These are phyloP conservation scores for Talaromyces stipitatus DNA, from an alignment of 495 filamentous ascomycete genomes.

Conservation along the genomic window DNA sequence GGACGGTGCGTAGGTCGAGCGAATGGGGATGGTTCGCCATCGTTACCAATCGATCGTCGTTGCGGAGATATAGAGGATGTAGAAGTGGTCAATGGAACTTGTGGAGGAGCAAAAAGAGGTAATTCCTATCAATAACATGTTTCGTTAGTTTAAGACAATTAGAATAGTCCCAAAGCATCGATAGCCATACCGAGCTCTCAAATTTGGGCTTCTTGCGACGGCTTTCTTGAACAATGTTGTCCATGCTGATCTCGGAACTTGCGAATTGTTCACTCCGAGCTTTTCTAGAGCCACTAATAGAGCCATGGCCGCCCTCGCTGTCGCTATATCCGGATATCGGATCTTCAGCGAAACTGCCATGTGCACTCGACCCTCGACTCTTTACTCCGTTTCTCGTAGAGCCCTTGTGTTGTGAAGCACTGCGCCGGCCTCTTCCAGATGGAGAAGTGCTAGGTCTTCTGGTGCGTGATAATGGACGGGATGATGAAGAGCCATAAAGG, in stretches of 20 bases:
- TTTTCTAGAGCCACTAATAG: constrained; percentile 60
- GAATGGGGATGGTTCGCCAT: constrained; percentile 58
- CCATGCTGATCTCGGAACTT: constrained; percentile 94
- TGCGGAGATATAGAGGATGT: constrained; percentile 90
- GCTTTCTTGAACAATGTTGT: constrained; percentile 96
- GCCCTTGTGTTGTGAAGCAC: constrained; percentile 68
- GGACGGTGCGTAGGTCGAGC: constrained; percentile 62
- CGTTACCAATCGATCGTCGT: constrained; percentile 58
- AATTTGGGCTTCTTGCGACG: constrained; percentile 95
- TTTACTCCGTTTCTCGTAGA: constrained; percentile 57
- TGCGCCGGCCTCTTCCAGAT: constrained; percentile 66
- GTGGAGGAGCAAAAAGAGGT: constrained; percentile 87
- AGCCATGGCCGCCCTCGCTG: constrained; percentile 68
- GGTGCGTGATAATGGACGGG: constrained; percentile 60
- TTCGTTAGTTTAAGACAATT: constrained; percentile 9
- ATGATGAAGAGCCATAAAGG: constrained; percentile 50
- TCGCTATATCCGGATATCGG: constrained; percentile 66
- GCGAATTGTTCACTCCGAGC: constrained; percentile 71
- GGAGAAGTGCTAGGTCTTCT: constrained; percentile 80
- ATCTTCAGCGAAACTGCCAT: constrained; percentile 58
- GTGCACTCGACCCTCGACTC: constrained; percentile 60
- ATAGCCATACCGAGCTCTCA: constrained; percentile 79
- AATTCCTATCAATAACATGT: constrained; percentile 59
- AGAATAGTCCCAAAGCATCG: constrained; percentile 7
- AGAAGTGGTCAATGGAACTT: constrained; percentile 81